phyloP scores from a whole-genome alignment of 768 basidiomycete species.

The Butyriboletus loyo region DNA sequence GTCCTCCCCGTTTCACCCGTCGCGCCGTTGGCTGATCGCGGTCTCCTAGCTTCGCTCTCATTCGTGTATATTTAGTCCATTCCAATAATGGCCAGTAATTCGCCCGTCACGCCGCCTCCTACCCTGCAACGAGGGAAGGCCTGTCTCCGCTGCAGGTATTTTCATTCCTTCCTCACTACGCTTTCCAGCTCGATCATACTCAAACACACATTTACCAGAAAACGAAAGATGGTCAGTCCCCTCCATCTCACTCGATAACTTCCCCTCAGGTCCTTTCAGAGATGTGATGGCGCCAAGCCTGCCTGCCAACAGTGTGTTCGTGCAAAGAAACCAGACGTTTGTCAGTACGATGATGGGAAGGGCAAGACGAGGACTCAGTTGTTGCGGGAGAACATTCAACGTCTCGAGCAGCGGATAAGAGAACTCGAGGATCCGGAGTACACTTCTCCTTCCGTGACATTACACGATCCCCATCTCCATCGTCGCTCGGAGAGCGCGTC shows the following conservation, averaged over 20 bases:
- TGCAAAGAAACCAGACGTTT: slow-evolving; percentile 71
- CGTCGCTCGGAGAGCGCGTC: slow-evolving; percentile 46
- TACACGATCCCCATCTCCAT: slow-evolving; percentile 63
- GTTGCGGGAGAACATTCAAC: slow-evolving; percentile 71
- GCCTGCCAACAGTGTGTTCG: slow-evolving; percentile 76
- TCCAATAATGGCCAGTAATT: slow-evolving; percentile 36
- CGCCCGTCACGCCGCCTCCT: slow-evolving; percentile 27
- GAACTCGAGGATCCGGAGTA: slow-evolving; percentile 78
- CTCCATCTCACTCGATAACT: neutral
- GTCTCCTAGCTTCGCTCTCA: slow-evolving; percentile 17
- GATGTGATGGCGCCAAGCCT: slow-evolving; percentile 76
- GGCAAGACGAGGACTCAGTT: slow-evolving; percentile 80
- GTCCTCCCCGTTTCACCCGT: neutral
- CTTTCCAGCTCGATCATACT: slow-evolving; percentile 7
- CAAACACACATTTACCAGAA: slow-evolving; percentile 38
- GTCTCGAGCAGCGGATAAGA: slow-evolving; percentile 66
- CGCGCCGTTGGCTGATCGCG: neutral
- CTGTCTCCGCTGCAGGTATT: slow-evolving; percentile 69
- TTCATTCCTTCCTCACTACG: slow-evolving; percentile 6
- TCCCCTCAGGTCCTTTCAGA: slow-evolving; percentile 38
- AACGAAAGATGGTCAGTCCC: slow-evolving; percentile 61
- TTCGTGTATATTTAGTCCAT: slow-evolving; percentile 36
- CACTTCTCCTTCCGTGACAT: slow-evolving; percentile 59
- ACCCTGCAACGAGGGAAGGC: slow-evolving; percentile 68
- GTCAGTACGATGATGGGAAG: slow-evolving; percentile 84